Conservation (phyloP, 257 asterid species). For the Datura wrightii region DNA sequence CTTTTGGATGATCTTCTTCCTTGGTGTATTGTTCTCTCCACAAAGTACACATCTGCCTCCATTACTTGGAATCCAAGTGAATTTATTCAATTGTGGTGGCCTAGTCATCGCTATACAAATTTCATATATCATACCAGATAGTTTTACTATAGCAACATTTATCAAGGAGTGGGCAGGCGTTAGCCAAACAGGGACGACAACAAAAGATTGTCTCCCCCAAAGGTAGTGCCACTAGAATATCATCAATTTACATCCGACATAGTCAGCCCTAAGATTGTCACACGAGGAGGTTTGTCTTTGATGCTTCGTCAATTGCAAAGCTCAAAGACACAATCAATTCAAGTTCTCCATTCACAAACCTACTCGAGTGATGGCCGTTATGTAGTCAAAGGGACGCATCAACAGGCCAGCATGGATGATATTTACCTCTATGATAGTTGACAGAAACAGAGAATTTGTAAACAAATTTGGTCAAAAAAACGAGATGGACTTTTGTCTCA, state of each 20-base stretch:
- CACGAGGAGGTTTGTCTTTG: background rate
- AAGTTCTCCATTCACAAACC: background rate
- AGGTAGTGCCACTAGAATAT: background rate
- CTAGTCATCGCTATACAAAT: background rate
- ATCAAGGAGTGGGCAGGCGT: conserved; percentile 30
- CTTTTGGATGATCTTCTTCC: background rate
- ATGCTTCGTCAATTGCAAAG: background rate
- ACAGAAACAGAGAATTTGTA: background rate
- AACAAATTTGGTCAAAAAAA: background rate
- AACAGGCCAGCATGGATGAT: conserved; percentile 15
- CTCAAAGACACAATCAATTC: background rate
- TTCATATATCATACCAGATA: conserved; percentile 32
- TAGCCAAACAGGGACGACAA: background rate
- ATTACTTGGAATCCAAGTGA: conserved; percentile 17
- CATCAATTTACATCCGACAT: conserved; percentile 4
- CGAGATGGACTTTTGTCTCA: background rate
- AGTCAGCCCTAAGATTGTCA: conserved; percentile 25
- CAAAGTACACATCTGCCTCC: background rate
- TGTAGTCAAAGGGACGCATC: background rate
- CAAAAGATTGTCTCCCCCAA: conserved; percentile 21
- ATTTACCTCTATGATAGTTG: conserved; percentile 30
- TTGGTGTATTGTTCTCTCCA: no score
- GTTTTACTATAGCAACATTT: background rate
- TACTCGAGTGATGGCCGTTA: background rate
- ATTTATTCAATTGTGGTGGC: conserved; percentile 26